Evolutionary conservation across 2,329 filamentous ascomycete genomes (phyloP).

Genomic region (Scopulariopsis brevicaulis): DNA sequence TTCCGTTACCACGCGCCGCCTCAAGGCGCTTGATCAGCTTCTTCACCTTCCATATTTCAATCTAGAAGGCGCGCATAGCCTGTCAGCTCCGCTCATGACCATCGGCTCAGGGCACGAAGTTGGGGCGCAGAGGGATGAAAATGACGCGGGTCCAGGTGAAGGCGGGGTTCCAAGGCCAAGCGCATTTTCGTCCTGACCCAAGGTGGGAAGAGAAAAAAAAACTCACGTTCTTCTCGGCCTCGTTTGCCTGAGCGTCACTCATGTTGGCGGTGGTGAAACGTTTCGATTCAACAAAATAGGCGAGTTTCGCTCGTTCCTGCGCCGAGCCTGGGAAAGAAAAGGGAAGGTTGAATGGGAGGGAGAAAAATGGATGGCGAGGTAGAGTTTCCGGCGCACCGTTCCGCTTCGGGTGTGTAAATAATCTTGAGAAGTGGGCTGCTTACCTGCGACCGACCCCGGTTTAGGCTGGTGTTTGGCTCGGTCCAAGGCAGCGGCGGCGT

Average conservation of each 20-base stretch:
- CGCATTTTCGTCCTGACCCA: neutral
- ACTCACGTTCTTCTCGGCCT: constrained; percentile 91
- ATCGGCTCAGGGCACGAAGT: neutral
- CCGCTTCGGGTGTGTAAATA: constrained; percentile 3
- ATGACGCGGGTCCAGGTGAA: neutral
- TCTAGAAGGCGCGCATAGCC: constrained; percentile 27
- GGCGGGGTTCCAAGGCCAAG: neutral
- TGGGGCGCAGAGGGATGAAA: neutral
- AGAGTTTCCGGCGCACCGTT: neutral
- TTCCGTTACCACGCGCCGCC: constrained; percentile 94
- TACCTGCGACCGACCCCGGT: neutral
- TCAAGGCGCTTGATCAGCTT: constrained; percentile 99
- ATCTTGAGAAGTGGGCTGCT: neutral
- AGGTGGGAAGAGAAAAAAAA: neutral
- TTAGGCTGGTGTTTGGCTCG: neutral
- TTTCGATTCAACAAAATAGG: constrained; percentile 9
- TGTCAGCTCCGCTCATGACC: constrained; percentile 8
- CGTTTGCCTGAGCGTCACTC: constrained; percentile 77
- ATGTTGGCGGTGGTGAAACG: constrained; percentile 44
- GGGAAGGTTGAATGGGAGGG: neutral
- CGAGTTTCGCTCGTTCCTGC: neutral
- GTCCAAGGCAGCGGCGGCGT: neutral
- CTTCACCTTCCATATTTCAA: constrained; percentile 94
- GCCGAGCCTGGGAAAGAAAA: neutral
- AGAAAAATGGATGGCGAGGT: neutral